A percentile compares a stretch with the other conserved stretches of the same genome.
phyloP scores from a whole-genome alignment of 2,329 filamentous ascomycete genomes.

The Mycocentrospora acerina region DNA sequence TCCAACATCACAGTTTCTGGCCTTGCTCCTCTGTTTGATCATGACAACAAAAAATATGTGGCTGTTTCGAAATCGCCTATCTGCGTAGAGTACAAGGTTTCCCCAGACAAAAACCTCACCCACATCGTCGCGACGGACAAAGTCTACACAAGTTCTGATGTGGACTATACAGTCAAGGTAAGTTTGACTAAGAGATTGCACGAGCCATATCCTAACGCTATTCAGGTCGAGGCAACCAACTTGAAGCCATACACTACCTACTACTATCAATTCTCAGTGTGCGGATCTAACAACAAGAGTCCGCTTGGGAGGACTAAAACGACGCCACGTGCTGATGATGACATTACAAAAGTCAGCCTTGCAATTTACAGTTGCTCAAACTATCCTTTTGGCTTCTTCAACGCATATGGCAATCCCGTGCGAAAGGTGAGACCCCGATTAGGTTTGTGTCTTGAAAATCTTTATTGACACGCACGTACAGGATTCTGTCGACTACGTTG shows the following conservation, averaged over 20 bases:
- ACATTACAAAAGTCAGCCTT: constrained; percentile 60
- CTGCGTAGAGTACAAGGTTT: constrained; percentile 67
- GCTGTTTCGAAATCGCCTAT: constrained; percentile 60
- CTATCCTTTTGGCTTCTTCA: constrained; percentile 51
- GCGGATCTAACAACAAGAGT: constrained; percentile 61
- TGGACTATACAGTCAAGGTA: constrained; percentile 75
- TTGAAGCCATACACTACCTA: constrained; percentile 66
- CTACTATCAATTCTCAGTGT: constrained; percentile 71
- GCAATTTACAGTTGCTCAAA: constrained; percentile 72
- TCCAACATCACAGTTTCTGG: constrained; percentile 58
- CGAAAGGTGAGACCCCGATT: constrained; percentile 46
- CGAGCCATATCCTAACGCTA: constrained; percentile 9
- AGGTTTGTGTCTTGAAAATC: too few relatives aligned
- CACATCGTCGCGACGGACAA: constrained; percentile 57
- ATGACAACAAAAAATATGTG: constrained; percentile 57
- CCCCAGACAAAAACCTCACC: constrained; percentile 49
- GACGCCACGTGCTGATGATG: constrained; percentile 58
- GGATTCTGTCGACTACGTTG: constrained; percentile 43
- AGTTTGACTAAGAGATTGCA: not conserved
- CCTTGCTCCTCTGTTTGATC: constrained; percentile 53
- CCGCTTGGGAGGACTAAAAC: constrained; percentile 71
- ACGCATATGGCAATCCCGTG: constrained; percentile 47
- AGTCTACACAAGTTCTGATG: constrained; percentile 70
- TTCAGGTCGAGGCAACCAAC: constrained; percentile 63
- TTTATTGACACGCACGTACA: constrained; percentile 2